Evolutionary conservation across 305 asterid genomes (phyloP).

Genomic region (Rubia tinctorum): DNA sequence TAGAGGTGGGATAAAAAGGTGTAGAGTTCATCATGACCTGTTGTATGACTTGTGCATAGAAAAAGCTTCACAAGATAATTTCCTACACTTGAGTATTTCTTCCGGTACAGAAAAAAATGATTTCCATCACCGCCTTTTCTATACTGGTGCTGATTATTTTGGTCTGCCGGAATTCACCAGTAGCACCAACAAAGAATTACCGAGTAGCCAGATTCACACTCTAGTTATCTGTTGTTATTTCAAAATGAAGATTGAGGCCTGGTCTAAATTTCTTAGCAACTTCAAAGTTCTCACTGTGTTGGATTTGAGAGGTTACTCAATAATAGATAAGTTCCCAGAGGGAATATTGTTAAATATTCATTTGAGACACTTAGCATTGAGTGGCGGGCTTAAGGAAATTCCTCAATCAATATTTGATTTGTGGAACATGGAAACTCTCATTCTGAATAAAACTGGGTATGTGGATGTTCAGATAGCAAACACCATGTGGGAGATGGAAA

Average conservation of each 20-base stretch:
- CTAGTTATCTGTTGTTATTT: background rate
- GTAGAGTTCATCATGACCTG: slow-evolving; percentile 14
- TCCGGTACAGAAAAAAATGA: background rate
- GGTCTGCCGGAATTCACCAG: no score
- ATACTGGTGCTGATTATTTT: background rate
- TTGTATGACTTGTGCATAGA: slow-evolving; percentile 12
- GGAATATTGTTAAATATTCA: background rate
- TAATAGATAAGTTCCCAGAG: background rate
- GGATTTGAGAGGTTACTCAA: background rate
- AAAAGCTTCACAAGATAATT: slow-evolving; percentile 8
- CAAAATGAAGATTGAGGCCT: no score
- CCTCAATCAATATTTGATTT: background rate
- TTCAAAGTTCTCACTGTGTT: background rate
- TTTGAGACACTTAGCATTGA: background rate
- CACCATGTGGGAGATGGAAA: background rate
- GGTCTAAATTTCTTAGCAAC: background rate
- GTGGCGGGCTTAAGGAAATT: background rate
- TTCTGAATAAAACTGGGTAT: background rate
- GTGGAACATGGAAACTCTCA: background rate
- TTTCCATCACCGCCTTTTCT: slow-evolving; percentile 7
- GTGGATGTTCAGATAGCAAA: background rate
- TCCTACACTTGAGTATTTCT: background rate
- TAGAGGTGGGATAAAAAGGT: background rate
- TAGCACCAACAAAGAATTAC: background rate
- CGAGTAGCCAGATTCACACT: background rate